phyloP scores from a whole-genome alignment of 2,329 filamentous ascomycete genomes.

The Aspergillus tamarii region DNA sequence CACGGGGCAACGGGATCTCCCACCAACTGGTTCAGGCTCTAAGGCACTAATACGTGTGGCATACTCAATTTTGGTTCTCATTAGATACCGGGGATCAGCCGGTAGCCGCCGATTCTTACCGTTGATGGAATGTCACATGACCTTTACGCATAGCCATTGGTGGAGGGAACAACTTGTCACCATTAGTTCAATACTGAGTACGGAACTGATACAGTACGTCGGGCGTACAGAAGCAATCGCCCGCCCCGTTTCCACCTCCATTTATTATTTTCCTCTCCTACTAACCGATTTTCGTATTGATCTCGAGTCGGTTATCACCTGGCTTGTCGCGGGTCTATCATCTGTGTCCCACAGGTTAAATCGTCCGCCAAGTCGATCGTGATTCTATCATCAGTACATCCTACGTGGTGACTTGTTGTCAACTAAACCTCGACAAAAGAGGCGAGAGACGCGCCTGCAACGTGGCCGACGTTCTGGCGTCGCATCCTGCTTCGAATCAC shows the following conservation, averaged over 20 bases:
- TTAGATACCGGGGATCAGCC: conserved; percentile 25
- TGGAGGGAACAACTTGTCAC: neutral
- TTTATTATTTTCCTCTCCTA: conserved; percentile 26
- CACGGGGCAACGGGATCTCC: conserved; percentile 17
- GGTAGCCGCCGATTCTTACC: conserved; percentile 12
- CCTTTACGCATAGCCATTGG: neutral
- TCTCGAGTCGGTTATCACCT: conserved; percentile 14
- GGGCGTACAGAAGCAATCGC: conserved; percentile 15
- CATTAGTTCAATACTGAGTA: conserved; percentile 6
- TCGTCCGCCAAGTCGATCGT: conserved; percentile 14
- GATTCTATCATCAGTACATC: conserved; percentile 12
- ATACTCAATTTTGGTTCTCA: conserved; percentile 8
- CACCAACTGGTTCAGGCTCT: conserved; percentile 15
- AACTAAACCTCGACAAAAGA: conserved; percentile 13
- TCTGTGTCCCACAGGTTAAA: conserved; percentile 10
- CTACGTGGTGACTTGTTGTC: conserved; percentile 27
- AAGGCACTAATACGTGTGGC: conserved; percentile 20
- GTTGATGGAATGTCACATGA: neutral
- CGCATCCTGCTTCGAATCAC: conserved; percentile 29
- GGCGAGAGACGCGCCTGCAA: conserved; percentile 46
- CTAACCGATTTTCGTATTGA: conserved; percentile 19
- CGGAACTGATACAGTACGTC: conserved; percentile 5
- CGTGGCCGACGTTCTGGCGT: conserved; percentile 45
- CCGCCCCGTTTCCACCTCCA: conserved; percentile 17
- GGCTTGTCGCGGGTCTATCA: conserved; percentile 19